Evolutionary conservation across 768 basidiomycete species (phyloP).

Genomic region (Phylloporus arenicola): DNA sequence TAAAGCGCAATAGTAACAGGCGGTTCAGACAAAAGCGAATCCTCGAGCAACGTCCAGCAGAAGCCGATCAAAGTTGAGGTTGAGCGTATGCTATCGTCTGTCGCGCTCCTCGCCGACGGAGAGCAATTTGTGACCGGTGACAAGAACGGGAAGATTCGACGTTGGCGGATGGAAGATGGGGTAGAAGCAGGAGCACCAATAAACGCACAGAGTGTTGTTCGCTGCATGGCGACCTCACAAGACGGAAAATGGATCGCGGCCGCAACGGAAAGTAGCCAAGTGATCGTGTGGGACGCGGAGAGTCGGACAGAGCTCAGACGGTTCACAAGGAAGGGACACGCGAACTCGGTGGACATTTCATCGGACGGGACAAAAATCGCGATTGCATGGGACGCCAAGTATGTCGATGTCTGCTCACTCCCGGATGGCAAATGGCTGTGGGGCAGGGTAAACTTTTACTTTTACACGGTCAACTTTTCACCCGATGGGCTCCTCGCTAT

Average conservation of each 20-base stretch:
- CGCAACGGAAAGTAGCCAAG: background rate
- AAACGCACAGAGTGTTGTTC: background rate
- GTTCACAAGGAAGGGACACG: background rate
- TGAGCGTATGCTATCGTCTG: background rate
- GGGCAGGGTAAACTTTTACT: rapidly evolving
- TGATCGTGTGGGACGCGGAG: background rate
- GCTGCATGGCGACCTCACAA: background rate
- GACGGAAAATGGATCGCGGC: background rate
- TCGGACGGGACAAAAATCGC: background rate
- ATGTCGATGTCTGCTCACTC: background rate
- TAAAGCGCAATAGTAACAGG: no score
- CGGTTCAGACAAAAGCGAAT: no score
- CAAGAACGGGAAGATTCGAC: background rate
- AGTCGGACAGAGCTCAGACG: background rate
- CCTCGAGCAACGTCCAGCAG: no score
- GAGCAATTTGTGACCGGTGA: background rate
- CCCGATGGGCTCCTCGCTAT: background rate
- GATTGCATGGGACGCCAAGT: background rate
- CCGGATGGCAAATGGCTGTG: background rate
- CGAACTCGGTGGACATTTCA: background rate
- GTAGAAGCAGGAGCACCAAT: background rate
- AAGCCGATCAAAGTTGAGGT: no score
- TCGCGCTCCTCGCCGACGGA: background rate
- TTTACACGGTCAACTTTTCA: background rate
- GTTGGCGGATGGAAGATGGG: background rate